Conservation (phyloP, 495 filamentous ascomycete genomes). For the Daldinia bambusicola region DNA sequence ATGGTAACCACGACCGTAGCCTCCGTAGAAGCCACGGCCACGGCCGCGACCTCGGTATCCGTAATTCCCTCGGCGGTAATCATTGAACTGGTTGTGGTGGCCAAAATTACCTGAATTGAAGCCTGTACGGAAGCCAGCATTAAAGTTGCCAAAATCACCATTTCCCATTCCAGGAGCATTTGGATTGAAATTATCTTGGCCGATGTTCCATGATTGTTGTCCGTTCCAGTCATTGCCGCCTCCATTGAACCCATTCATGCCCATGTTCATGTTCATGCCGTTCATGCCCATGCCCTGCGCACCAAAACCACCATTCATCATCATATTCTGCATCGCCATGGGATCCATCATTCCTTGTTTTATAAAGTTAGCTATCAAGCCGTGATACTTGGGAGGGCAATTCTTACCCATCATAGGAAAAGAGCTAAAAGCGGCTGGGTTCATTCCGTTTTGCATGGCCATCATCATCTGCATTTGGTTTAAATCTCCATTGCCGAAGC, state of each 20-base stretch:
- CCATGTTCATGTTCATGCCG: conserved; percentile 92
- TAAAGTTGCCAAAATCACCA: conserved; percentile 83
- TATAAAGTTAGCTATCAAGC: conserved; percentile 43
- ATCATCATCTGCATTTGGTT: conserved; percentile 78
- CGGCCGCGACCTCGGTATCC: conserved; percentile 71
- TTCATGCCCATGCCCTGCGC: conserved; percentile 87
- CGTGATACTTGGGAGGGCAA: neutral
- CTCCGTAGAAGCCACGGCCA: conserved; percentile 65
- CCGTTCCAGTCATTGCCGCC: conserved; percentile 73
- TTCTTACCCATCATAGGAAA: conserved; percentile 90
- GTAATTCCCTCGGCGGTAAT: conserved; percentile 69
- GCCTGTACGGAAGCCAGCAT: conserved; percentile 74
- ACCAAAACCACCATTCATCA: conserved; percentile 80
- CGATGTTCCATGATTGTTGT: conserved; percentile 81
- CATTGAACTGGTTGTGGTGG: conserved; percentile 67
- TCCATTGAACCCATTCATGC: conserved; percentile 79
- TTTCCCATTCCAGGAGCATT: conserved; percentile 78
- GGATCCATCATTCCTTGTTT: conserved; percentile 85
- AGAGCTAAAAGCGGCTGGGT: conserved; percentile 65
- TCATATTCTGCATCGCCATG: conserved; percentile 90
- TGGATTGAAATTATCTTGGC: conserved; percentile 75
- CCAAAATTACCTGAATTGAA: conserved; percentile 71
- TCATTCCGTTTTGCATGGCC: conserved; percentile 80
- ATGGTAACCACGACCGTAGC: conserved; percentile 57
- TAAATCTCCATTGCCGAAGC: conserved; percentile 72